phyloP scores from a whole-genome alignment of 129 eudicot genomes.

The Artemisia tridentata region DNA sequence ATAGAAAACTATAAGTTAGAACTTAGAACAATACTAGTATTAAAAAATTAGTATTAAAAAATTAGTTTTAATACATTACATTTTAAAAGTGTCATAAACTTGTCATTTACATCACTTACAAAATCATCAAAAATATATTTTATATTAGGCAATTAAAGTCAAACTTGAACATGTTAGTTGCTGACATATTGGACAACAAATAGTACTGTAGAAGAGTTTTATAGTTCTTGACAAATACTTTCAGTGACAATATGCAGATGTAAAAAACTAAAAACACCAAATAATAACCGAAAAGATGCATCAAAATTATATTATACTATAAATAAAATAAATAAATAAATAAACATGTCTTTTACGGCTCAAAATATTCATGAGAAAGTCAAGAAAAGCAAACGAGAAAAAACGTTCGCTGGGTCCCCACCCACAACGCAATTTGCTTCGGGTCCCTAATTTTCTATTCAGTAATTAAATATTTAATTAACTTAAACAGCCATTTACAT shows the following conservation, averaged over 20 bases:
- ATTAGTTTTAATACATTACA: too few species aligned
- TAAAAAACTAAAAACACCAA: neutral
- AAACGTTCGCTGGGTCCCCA: neutral
- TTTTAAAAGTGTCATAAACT: too few species aligned
- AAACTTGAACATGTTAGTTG: conserved; percentile 10
- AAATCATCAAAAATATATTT: neutral
- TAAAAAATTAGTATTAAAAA: too few species aligned
- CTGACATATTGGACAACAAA: neutral
- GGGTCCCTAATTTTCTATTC: conserved; percentile 4
- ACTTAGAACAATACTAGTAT: too few species aligned
- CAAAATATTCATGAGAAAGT: neutral
- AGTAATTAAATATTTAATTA: neutral
- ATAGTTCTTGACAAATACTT: neutral
- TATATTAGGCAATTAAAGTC: neutral
- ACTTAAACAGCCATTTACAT: neutral
- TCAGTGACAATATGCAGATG: neutral
- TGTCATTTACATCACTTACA: too few species aligned
- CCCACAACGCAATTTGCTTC: conserved; percentile 17
- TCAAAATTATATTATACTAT: neutral
- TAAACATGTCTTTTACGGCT: conserved; percentile 1
- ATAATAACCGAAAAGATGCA: neutral
- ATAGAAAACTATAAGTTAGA: too few species aligned
- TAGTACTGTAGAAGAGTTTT: neutral
- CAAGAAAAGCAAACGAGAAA: conserved; percentile 22
- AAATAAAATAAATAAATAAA: neutral